Conservation (phyloP, 257 asterid genomes). For the Perilla frutescens region DNA sequence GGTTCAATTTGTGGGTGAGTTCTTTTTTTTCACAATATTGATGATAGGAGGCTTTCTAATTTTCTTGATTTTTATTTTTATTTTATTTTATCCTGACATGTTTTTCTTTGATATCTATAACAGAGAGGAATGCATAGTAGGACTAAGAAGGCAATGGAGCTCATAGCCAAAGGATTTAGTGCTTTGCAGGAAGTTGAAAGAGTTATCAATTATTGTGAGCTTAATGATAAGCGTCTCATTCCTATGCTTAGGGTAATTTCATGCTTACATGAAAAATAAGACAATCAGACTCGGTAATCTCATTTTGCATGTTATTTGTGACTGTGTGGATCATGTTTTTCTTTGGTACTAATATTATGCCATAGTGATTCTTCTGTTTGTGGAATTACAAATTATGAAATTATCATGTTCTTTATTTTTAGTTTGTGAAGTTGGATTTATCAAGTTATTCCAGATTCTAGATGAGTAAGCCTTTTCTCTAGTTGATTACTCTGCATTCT, state of each 20-base stretch:
- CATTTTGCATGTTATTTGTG: neutral
- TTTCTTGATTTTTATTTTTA: conserved; percentile 22
- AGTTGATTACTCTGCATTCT: neutral
- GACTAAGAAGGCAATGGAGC: conserved; percentile 86
- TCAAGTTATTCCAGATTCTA: conserved; percentile 1
- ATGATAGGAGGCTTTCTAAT: neutral
- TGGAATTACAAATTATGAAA: neutral
- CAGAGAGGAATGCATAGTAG: conserved; percentile 88
- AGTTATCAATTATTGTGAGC: conserved; percentile 85
- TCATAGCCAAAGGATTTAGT: conserved; percentile 87
- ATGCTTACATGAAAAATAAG: neutral
- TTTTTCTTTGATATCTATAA: conserved; percentile 1
- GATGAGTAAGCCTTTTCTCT: no score
- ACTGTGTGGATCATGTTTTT: neutral
- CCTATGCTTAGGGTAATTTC: conserved; percentile 70
- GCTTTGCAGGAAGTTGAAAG: conserved; percentile 93
- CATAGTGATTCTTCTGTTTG: neutral
- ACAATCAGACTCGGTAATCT: neutral
- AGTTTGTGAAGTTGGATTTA: neutral
- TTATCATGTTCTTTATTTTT: neutral
- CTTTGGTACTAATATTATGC: neutral
- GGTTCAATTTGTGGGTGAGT: conserved; percentile 50
- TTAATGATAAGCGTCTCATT: conserved; percentile 79
- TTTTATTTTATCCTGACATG: neutral
- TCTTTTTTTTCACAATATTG: conserved; percentile 4